These are phyloP conservation scores for Lachancea waltii DNA, from an alignment of 805 yeast species.

Conservation along the genomic window DNA sequence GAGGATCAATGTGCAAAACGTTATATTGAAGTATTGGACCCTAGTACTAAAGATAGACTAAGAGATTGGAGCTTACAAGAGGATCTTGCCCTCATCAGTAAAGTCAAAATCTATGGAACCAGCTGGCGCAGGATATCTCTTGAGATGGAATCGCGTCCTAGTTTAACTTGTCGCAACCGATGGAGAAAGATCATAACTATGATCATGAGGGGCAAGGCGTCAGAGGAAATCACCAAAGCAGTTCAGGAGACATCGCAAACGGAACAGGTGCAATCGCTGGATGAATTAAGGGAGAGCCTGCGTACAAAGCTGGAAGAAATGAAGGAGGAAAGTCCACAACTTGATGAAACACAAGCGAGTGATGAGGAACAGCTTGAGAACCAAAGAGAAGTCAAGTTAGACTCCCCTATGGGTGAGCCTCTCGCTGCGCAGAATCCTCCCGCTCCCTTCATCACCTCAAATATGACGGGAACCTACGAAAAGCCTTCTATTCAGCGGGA, in stretches of 20 bases:
- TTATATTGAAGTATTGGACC: slow-evolving; percentile 82
- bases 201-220: slow-evolving; percentile 62
- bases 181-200: slow-evolving; percentile 84
- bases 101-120: slow-evolving; percentile 70
- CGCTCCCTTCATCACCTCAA: too few species aligned
- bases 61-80: slow-evolving; percentile 77
- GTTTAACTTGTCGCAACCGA: slow-evolving; percentile 83
- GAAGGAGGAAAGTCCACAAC: slow-evolving; percentile 3
- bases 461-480: too few species aligned
- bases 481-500: not conserved
- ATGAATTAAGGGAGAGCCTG: slow-evolving; percentile 7
- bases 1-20: slow-evolving; percentile 94
- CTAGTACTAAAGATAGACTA: slow-evolving; percentile 66
- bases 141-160: slow-evolving; percentile 72
- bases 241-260: slow-evolving; percentile 29
- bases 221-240: slow-evolving; percentile 47
- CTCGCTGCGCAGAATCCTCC: too few species aligned
- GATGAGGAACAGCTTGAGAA: not conserved
- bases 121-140: slow-evolving; percentile 79
- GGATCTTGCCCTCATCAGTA: slow-evolving; percentile 60
- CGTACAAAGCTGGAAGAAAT: slow-evolving; percentile 6
- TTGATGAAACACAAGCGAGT: not conserved
- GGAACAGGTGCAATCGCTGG: slow-evolving; percentile 5
- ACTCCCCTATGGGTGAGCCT: not conserved
- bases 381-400: not conserved